These are phyloP conservation scores for Thinopyrum elongatum DNA, from an alignment of 176 grass and related monocot species.

Conservation along the genomic window DNA sequence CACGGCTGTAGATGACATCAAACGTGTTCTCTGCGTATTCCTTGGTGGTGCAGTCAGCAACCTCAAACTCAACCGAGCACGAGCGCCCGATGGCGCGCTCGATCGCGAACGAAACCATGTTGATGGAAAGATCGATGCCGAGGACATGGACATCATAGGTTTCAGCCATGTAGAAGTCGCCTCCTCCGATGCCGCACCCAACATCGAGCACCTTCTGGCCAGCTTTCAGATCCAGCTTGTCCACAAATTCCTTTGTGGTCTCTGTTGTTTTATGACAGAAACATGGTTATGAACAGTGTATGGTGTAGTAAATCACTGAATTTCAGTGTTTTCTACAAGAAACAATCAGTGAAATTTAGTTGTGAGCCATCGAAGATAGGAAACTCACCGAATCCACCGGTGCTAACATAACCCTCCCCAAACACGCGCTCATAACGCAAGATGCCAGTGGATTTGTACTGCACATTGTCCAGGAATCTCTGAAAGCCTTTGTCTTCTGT, in stretches of 20 bases:
- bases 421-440: constrained; percentile 91
- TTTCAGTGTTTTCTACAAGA: not conserved
- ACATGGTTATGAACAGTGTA: not conserved
- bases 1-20: constrained; percentile 92
- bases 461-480: constrained; percentile 92
- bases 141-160: constrained; percentile 89
- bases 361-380: not conserved
- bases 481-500: constrained; percentile 83
- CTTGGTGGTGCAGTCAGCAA: constrained; percentile 93
- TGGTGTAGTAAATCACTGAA: not conserved
- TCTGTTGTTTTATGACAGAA: constrained; percentile 41
- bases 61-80: constrained; percentile 93
- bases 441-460: constrained; percentile 93
- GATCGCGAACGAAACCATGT: constrained; percentile 97
- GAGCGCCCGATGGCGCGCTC: constrained; percentile 87
- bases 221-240: constrained; percentile 74
- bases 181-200: constrained; percentile 93
- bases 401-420: constrained; percentile 94
- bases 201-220: constrained; percentile 96
- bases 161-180: constrained; percentile 96
- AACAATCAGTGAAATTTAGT: not conserved
- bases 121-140: constrained; percentile 96
- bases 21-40: constrained; percentile 70
- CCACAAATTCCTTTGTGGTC: constrained; percentile 97
- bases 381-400: constrained; percentile 73